phyloP scores from a whole-genome alignment of 2,329 filamentous ascomycete genomes.

The Colletotrichum melonis region DNA sequence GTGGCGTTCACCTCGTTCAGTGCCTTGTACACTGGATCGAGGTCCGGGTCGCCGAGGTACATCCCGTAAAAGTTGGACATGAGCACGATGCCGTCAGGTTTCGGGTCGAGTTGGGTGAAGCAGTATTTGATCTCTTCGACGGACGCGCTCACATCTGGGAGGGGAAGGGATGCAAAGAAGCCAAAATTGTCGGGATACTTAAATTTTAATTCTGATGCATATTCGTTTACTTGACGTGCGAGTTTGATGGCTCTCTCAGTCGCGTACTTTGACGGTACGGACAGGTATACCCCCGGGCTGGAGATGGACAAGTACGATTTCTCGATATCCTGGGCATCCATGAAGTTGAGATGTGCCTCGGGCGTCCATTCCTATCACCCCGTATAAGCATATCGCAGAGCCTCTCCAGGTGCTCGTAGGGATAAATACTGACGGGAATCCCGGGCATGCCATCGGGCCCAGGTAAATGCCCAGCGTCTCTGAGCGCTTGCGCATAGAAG shows the following conservation, averaged over 20 bases:
- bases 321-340: constrained; percentile 36
- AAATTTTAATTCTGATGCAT: constrained; percentile 36
- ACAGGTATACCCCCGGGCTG: constrained; percentile 41
- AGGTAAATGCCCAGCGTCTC: constrained; percentile 38
- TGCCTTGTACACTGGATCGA: constrained; percentile 59
- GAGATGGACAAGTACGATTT: constrained; percentile 41
- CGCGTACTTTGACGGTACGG: constrained; percentile 36
- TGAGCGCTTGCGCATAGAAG: constrained; percentile 39
- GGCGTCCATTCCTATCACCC: constrained; percentile 4
- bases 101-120: constrained; percentile 49
- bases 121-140: constrained; percentile 59
- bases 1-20: constrained; percentile 58
- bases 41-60: constrained; percentile 59
- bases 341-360: constrained; percentile 37
- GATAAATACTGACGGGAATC: constrained; percentile 37
- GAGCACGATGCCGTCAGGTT: constrained; percentile 61
- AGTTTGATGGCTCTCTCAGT: constrained; percentile 46
- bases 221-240: constrained; percentile 38
- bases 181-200: constrained; percentile 48
- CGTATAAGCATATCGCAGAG: neutral
- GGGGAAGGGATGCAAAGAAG: constrained; percentile 64
- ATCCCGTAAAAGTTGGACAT: constrained; percentile 64
- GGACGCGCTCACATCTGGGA: constrained; percentile 59
- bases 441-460: constrained; percentile 41
- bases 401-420: rapidly evolving